Evolutionary conservation across 345 rosid species (phyloP), one percentile per base, ranked within the genome.

Genomic region (Arabis hirsuta): DNA sequence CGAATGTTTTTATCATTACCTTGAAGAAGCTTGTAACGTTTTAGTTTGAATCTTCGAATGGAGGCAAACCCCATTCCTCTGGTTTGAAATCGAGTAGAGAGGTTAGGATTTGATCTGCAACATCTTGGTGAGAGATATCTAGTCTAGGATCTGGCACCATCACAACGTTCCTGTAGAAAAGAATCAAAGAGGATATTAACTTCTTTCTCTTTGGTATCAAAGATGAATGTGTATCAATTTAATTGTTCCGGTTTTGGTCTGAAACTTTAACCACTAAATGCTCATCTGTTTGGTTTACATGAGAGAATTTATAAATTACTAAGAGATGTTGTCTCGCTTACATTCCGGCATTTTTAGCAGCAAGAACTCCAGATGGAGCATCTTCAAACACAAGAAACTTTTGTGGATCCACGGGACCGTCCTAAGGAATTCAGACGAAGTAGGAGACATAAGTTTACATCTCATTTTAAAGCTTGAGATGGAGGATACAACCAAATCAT

Each of bases 61-160:
- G 81, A 56, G 97, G 96, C 82, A 95, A 76, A 36, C 87, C 91
- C 98, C 96, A 90, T 11, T 80, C 85, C 7, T 55, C 62, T 7
- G 94, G 97, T 58, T 86, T 76, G 62, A 91, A 95, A 74, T 89
- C 93, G 69, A 77, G 54, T 19, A 91, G 77, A 12, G 96, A 87
- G 59, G 81, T 60, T 62, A 90, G 48, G 52, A 95, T 85, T 81
- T 95, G 91, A 76, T 91, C 97, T 6, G 99, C 93, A 29, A 46
- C 63, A 11, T 69, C 83, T 31, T 81, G 96, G 76, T 85, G 47
- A 48, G 91, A 82, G 81, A 82, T 79, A 70, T 94, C 95, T 55
- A 95, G 81, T 80, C 89, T 87, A 38, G 96, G 96, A 79, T 91
- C 98, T 13, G 97, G 97, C 77, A 94, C 97, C 97, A 94, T 89